phyloP scores from a whole-genome alignment of 148 eudicot genomes.

The Persicaria maculosa region DNA sequence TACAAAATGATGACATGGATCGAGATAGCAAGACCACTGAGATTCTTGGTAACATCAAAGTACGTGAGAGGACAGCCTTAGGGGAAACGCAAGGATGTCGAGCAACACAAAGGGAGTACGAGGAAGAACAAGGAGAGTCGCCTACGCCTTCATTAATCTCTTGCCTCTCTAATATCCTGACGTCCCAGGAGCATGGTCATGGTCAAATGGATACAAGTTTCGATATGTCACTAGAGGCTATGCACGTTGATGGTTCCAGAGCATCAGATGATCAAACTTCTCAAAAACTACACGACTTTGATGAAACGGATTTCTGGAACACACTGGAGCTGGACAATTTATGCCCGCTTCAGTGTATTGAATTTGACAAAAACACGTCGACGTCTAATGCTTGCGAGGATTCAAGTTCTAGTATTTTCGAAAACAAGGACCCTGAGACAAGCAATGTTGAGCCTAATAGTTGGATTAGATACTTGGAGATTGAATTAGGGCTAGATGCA shows the following conservation, averaged over 20 bases:
- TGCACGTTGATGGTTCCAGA: background rate
- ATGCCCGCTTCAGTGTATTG: background rate
- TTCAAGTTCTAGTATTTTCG: background rate
- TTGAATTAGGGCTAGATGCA: slow-evolving; percentile 11
- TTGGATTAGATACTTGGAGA: slow-evolving; percentile 7
- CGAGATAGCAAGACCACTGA: background rate
- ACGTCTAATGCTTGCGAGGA: background rate
- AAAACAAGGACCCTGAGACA: background rate
- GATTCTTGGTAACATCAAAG: background rate
- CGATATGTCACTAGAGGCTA: background rate
- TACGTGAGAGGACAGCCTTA: background rate
- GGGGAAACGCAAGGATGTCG: background rate
- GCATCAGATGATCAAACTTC: background rate
- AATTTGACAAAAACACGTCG: background rate
- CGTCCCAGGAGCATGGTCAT: background rate
- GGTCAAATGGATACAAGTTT: background rate
- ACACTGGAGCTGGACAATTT: slow-evolving; percentile 2
- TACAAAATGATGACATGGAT: background rate
- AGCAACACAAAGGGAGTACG: no score
- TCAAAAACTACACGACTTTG: background rate
- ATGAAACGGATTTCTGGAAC: background rate
- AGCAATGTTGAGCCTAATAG: background rate
- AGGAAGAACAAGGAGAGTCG: background rate
- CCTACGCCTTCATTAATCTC: background rate
- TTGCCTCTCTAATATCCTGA: background rate